Evolutionary conservation across 2,329 filamentous ascomycete genomes (phyloP).

Genomic region (Chrysoporthe deuterocubensis): DNA sequence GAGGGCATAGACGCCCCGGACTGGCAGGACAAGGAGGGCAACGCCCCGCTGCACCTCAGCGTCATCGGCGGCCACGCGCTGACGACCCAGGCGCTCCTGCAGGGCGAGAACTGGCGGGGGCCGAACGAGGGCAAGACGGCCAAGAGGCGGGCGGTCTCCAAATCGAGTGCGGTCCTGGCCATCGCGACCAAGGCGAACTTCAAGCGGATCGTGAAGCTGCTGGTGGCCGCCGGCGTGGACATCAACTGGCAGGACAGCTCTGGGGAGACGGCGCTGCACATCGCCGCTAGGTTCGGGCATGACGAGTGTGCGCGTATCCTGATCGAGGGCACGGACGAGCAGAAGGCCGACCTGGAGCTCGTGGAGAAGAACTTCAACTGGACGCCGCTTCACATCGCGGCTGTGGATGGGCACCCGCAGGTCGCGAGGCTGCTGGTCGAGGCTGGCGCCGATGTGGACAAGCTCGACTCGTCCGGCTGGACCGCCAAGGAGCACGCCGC

Average conservation of each 20-base stretch:
- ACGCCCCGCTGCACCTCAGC: constrained; percentile 86
- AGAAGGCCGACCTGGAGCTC: constrained; percentile 77
- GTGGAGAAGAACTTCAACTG: constrained; percentile 85
- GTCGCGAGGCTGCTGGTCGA: constrained; percentile 79
- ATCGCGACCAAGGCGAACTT: constrained; percentile 90
- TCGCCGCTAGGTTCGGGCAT: constrained; percentile 88
- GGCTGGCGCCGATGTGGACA: constrained; percentile 76
- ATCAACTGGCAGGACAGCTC: constrained; percentile 91
- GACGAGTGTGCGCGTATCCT: constrained; percentile 78
- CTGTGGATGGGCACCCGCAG: constrained; percentile 80
- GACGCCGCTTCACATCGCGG: constrained; percentile 93
- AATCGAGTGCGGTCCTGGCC: constrained; percentile 85
- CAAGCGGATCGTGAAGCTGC: constrained; percentile 78
- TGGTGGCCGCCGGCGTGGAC: constrained; percentile 88
- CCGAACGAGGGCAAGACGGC: constrained; percentile 63
- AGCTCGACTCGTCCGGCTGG: constrained; percentile 87
- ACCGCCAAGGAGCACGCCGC: constrained; percentile 92
- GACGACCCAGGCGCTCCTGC: constrained; percentile 80
- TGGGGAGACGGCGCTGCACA: constrained; percentile 88
- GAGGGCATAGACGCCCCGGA: constrained; percentile 83
- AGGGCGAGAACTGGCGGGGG: constrained; percentile 78
- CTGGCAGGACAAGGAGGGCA: constrained; percentile 94
- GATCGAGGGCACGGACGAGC: constrained; percentile 68
- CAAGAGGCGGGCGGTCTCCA: constrained; percentile 71
- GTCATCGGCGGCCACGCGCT: constrained; percentile 89